Conservation (phyloP, 345 rosid species). For the Geranium rotundifolium region DNA sequence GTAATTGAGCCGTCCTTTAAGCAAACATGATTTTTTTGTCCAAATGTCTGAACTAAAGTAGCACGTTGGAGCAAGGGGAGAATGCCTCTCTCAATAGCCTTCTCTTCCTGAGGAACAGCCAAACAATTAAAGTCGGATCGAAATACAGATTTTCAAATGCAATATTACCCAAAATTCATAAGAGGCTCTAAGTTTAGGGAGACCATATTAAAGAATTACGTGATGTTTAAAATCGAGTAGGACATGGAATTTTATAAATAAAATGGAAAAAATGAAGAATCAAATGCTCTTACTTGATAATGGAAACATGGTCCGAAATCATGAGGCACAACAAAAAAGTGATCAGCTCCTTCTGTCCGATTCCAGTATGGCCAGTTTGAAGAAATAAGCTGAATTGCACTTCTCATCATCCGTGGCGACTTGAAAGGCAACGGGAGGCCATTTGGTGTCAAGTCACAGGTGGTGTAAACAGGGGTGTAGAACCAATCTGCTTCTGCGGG, state of each 20-base stretch:
- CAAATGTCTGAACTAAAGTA: slow-evolving; percentile 94
- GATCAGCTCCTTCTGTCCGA: slow-evolving; percentile 90
- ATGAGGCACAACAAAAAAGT: slow-evolving; percentile 90
- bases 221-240: background rate
- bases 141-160: background rate
- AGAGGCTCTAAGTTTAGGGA: no score
- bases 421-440: slow-evolving; percentile 97
- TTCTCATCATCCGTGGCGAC: slow-evolving; percentile 96
- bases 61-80: slow-evolving; percentile 85
- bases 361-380: slow-evolving; percentile 97
- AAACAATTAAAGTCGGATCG: background rate
- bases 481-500: slow-evolving; percentile 99
- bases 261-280: background rate
- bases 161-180: no score
- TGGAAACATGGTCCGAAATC: slow-evolving; percentile 99
- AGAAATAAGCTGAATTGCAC: slow-evolving; percentile 91
- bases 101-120: slow-evolving; percentile 57
- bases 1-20: slow-evolving; percentile 89
- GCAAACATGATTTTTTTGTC: slow-evolving; percentile 94
- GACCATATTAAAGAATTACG: no score
- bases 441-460: slow-evolving; percentile 91
- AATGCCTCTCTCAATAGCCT: slow-evolving; percentile 93
- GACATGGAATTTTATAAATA: background rate
- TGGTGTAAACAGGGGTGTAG: slow-evolving; percentile 86
- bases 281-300: slow-evolving; percentile 49